These are phyloP conservation scores for Nelumbo lutea DNA, from an alignment of 164 flowering plant species.

Conservation along the genomic window DNA sequence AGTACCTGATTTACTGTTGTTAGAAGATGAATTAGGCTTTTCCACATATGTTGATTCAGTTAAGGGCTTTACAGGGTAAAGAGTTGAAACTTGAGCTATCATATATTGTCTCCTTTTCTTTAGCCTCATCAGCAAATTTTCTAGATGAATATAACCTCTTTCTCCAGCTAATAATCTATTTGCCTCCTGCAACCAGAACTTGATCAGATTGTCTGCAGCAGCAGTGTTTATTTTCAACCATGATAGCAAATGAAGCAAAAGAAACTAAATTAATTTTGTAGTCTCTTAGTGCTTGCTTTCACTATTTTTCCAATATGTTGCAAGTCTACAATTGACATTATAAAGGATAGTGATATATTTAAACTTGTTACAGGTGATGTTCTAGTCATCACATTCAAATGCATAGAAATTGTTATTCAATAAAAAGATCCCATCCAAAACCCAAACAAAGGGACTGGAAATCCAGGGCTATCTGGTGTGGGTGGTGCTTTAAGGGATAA, in stretches of 20 bases:
- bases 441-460: too few relatives aligned
- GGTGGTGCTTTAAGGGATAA: too few relatives aligned
- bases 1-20: constrained; percentile 50
- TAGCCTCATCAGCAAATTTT: constrained; percentile 57
- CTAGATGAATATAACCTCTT: constrained; percentile 53
- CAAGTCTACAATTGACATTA: too few relatives aligned
- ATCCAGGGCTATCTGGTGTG: too few relatives aligned
- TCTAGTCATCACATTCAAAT: too few relatives aligned
- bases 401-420: too few relatives aligned
- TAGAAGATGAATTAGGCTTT: constrained; percentile 58
- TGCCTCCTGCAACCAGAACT: constrained; percentile 47
- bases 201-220: background rate
- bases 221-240: background rate
- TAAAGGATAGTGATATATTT: too few relatives aligned
- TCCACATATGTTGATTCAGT: constrained; percentile 53
- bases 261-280: background rate
- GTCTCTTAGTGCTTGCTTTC: too few relatives aligned
- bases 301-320: too few relatives aligned
- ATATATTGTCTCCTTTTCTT: constrained; percentile 69
- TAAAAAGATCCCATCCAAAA: too few relatives aligned
- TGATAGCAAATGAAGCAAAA: background rate
- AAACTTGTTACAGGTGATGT: too few relatives aligned
- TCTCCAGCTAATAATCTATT: constrained; percentile 61
- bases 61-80: constrained; percentile 77
- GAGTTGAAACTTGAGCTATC: constrained; percentile 72